Evolutionary conservation across 495 filamentous ascomycete species (phyloP), one percentile per base, ranked within the genome.

Genomic region (Penicillium paxilli): DNA sequence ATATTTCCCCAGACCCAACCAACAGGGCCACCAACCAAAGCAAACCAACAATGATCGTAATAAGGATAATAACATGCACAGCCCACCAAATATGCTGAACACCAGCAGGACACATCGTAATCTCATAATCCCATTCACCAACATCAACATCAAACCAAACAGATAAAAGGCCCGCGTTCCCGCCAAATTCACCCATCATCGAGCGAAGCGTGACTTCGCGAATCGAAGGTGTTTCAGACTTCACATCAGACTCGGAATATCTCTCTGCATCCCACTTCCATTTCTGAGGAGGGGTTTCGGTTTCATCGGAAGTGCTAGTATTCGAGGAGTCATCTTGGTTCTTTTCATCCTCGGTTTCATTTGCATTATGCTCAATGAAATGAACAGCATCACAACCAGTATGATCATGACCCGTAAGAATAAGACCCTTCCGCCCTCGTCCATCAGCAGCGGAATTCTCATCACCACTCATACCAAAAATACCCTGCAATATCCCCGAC

Each of bases 161-260:
- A 35, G 86, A 92, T 37, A 98, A 66, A 24, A 98, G 73, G 0
- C 90, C 95, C 0, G 91, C 92, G 67, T 96, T 92, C 4, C 94
- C 94, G 17, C 84, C 86, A 63, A 85, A 98, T 22, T 88, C 88
- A 21, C 93, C 94, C 94, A 98, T 98, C 94, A 98, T 97, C 59
- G 91, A 96, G n/a, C 91, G 82, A 5, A 98, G 87, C 0, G 94
- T 98, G 47, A 97, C 83, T 71, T 98, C 94, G 2, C 92, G 75
- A n/a, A 96, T 76, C 0, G 72, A 75, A 0, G 75, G 73, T 0
- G 49, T 30, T 52, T 49, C 50, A 41, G 44, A 19, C 14, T 35
- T 24, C n/a, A 21, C 2, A 14, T 45, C n/a, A 32, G 47, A 35
- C 38, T 46, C 45, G 14, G 47, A 16, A 37, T 69, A 71, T n/a